Percentiles rank a stretch among this genome's conserved stretches.
Evolutionary conservation across 306 rosid genomes (phyloP).

Genomic region (Vigna hirtella): DNA sequence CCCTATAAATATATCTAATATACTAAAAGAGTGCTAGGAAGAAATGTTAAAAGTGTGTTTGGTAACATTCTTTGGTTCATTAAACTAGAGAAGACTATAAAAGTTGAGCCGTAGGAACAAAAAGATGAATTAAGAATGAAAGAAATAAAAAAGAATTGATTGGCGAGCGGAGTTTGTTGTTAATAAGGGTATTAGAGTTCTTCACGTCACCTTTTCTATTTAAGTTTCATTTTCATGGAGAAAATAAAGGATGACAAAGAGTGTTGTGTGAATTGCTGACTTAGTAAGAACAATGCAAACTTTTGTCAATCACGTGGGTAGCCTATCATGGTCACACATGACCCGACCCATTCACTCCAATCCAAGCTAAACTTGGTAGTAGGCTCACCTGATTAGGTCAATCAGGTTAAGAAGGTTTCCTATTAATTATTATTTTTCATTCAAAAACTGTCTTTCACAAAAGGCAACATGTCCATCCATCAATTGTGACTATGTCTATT

Average conservation of each 20-base stretch:
- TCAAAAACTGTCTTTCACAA: conserved; percentile 44
- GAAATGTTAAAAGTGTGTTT: neutral
- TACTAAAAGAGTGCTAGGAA: neutral
- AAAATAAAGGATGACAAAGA: conserved; percentile 38
- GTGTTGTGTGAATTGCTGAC: conserved; percentile 65
- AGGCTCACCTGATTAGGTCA: conserved; percentile 72
- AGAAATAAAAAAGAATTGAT: conserved; percentile 20
- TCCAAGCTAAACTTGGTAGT: conserved; percentile 49
- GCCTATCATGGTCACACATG: conserved; percentile 72
- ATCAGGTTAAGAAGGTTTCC: conserved; percentile 49
- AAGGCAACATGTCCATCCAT: conserved; percentile 52
- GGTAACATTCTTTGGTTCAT: neutral
- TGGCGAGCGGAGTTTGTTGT: conserved; percentile 78
- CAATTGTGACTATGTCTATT: conserved; percentile 68
- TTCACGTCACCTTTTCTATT: conserved; percentile 75
- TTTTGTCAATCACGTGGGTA: conserved; percentile 91
- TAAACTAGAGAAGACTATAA: neutral
- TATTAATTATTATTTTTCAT: neutral
- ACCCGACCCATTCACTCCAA: conserved; percentile 45
- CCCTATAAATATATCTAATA: neutral
- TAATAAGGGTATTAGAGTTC: conserved; percentile 68
- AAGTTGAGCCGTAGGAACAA: neutral
- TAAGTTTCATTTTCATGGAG: conserved; percentile 61
- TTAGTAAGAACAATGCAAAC: conserved; percentile 44
- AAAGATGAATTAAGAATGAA: neutral